Evolutionary conservation across 2,329 filamentous ascomycete species (phyloP).

Genomic region (Pseudofabraea citricarpa): DNA sequence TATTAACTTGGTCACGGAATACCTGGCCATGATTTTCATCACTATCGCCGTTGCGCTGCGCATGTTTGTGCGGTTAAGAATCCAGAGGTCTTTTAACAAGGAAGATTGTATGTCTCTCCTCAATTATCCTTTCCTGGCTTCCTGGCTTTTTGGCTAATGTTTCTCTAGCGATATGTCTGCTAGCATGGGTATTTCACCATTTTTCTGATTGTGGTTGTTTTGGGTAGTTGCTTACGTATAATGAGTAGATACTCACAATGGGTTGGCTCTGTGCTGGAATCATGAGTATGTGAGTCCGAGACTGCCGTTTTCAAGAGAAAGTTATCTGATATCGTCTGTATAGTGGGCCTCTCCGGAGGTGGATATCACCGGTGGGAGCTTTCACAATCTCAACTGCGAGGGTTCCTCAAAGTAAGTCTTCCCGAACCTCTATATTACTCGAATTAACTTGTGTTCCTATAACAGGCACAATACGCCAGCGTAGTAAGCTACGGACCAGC

Average conservation of each 20-base stretch:
- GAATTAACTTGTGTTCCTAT: background rate
- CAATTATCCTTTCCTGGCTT: background rate
- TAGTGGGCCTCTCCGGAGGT: conserved; percentile 8
- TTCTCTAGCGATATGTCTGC: background rate
- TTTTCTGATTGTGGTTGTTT: background rate
- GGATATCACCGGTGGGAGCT: conserved; percentile 13
- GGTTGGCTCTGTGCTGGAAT: background rate
- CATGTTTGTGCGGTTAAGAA: background rate
- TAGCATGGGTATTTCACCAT: background rate
- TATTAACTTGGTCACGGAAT: background rate
- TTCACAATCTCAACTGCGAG: background rate
- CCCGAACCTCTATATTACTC: background rate
- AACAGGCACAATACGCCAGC: conserved; percentile 19
- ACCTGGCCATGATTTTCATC: background rate
- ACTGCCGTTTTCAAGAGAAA: background rate
- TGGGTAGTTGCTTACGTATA: background rate
- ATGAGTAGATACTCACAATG: background rate
- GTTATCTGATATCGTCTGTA: background rate
- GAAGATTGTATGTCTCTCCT: background rate
- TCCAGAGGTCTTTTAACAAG: background rate
- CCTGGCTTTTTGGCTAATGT: background rate
- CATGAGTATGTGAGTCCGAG: background rate
- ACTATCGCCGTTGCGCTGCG: background rate
- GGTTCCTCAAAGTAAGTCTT: conserved; percentile 5
- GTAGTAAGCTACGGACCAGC: conserved; percentile 26